Conservation (phyloP, 768 basidiomycete genomes). For the Phanerochaete sordida region DNA sequence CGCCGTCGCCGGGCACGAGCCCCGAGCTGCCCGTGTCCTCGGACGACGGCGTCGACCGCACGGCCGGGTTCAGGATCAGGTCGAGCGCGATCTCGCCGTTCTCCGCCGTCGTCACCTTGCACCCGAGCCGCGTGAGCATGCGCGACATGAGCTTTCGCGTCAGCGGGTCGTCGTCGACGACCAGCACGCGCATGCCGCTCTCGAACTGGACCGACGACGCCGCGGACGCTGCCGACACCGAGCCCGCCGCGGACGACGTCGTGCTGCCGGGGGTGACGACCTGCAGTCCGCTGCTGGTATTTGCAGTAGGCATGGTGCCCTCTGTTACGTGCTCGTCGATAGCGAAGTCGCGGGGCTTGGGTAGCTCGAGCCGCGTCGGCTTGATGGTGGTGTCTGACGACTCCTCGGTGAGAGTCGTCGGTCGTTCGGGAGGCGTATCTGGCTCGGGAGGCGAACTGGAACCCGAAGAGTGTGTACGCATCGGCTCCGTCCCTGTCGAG, state of each 20-base stretch:
- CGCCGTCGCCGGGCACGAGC: constrained; percentile 10
- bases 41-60: constrained; percentile 22
- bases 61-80: constrained; percentile 50
- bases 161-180: constrained; percentile 81
- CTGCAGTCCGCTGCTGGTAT: neutral
- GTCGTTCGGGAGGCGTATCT: constrained; percentile 9
- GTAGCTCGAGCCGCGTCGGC: constrained; percentile 18
- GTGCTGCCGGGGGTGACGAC: constrained; percentile 4
- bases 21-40: constrained; percentile 34
- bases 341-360: constrained; percentile 19
- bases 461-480: neutral
- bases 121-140: constrained; percentile 75
- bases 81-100: constrained; percentile 79
- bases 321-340: neutral
- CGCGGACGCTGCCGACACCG: constrained; percentile 8
- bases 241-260: constrained; percentile 11
- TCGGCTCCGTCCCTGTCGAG: constrained; percentile 31
- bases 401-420: constrained; percentile 2
- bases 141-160: constrained; percentile 81
- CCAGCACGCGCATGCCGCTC: constrained; percentile 59
- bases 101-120: constrained; percentile 75
- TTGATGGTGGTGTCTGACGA: constrained; percentile 16
- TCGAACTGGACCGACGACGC: constrained; percentile 31
- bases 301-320: neutral
- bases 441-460: constrained; percentile 5